Evolutionary conservation across 345 rosid genomes (phyloP).

Genomic region (Erodium maritimum): DNA sequence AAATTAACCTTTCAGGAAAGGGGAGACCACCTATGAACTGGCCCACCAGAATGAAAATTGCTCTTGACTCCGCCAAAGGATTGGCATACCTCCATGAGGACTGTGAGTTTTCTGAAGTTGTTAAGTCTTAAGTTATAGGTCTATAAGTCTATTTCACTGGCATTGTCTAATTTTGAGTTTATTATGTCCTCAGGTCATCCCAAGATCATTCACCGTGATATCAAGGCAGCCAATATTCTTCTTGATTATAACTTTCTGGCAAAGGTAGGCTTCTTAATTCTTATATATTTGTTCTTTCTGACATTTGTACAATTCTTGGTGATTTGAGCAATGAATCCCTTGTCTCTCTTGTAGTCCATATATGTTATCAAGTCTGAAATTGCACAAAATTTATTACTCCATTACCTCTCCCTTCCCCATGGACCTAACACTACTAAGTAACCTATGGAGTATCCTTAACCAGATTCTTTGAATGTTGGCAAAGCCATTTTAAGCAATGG

Average conservation of each 20-base stretch:
- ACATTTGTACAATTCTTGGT: background rate
- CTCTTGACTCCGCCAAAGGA: conserved; percentile 81
- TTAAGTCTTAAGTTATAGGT: background rate
- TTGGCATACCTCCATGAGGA: conserved; percentile 85
- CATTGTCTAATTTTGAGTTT: background rate
- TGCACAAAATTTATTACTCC: background rate
- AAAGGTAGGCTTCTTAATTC: background rate
- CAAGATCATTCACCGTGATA: too few species aligned
- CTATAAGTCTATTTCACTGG: background rate
- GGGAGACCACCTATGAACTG: conserved; percentile 54
- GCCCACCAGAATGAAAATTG: conserved; percentile 59
- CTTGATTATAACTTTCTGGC: background rate
- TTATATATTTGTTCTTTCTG: background rate
- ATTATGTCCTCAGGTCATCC: background rate
- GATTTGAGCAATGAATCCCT: background rate
- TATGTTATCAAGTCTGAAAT: background rate
- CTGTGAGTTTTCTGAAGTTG: conserved; percentile 35
- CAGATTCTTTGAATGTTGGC: background rate
- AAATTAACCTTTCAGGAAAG: conserved; percentile 35
- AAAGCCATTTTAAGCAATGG: background rate
- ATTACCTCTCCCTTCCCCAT: background rate
- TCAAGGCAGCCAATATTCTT: too few species aligned
- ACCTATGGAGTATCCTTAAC: background rate
- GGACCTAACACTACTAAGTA: background rate
- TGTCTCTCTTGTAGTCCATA: background rate